A percentile compares a stretch with the other conserved stretches of the same genome.
Conservation (phyloP, 2,329 filamentous ascomycete species). For the Endothia cerciana region DNA sequence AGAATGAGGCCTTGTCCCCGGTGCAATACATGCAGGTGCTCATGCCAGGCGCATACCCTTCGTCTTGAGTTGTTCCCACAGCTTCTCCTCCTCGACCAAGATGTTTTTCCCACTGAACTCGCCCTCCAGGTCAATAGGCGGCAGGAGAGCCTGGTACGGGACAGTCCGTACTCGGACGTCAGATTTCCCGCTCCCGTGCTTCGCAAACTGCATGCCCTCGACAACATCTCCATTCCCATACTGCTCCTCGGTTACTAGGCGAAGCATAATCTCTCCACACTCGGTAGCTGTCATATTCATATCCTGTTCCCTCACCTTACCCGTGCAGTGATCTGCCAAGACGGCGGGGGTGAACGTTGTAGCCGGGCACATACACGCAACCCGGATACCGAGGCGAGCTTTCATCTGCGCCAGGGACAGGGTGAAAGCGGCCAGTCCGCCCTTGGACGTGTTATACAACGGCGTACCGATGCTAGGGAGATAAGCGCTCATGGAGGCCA, state of each 20-base stretch:
- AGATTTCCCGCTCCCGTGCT: conserved; percentile 10
- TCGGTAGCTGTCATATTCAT: conserved; percentile 28
- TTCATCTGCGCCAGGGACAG: conserved; percentile 27
- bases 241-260: conserved; percentile 21
- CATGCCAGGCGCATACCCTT: conserved; percentile 21
- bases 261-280: conserved; percentile 26
- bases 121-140: conserved; percentile 22
- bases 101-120: conserved; percentile 31
- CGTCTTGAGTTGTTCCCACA: conserved; percentile 27
- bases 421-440: conserved; percentile 30
- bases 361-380: conserved; percentile 26
- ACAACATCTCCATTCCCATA: conserved; percentile 26
- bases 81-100: conserved; percentile 28
- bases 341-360: conserved; percentile 27
- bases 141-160: conserved; percentile 24
- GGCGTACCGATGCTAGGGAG: conserved; percentile 22
- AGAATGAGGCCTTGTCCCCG: neutral
- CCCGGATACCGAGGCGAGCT: conserved; percentile 20
- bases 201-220: conserved; percentile 27
- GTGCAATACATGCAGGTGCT: neutral
- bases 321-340: conserved; percentile 21
- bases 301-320: conserved; percentile 22
- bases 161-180: conserved; percentile 24
- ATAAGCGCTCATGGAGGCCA: conserved; percentile 15
- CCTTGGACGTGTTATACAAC: conserved; percentile 31